Percentiles rank a stretch among this genome's conserved stretches.
phyloP scores from a whole-genome alignment of 2,329 filamentous ascomycete species.

The Hypocrella siamensis region DNA sequence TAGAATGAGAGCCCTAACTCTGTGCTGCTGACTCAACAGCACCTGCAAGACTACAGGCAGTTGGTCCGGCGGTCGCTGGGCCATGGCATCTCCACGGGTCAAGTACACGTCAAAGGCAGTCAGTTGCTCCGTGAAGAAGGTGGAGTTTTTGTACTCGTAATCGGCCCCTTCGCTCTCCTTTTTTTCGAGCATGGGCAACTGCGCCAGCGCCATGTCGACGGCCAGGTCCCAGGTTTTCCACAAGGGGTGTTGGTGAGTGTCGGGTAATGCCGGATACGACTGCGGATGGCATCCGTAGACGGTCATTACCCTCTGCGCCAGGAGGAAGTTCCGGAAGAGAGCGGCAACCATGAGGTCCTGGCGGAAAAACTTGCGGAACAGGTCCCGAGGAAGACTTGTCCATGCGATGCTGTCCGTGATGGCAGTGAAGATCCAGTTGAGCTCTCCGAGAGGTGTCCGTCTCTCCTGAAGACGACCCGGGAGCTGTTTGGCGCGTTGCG shows the following conservation, averaged over 20 bases:
- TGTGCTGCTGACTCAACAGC: slow-evolving; percentile 84
- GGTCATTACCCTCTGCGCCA: slow-evolving; percentile 90
- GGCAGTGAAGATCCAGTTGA: slow-evolving; percentile 99
- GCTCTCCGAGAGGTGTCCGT: slow-evolving; percentile 80
- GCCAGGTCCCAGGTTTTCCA: slow-evolving; percentile 98
- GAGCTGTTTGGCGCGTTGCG: slow-evolving; percentile 75
- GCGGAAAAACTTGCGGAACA: slow-evolving; percentile 93
- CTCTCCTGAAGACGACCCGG: slow-evolving; percentile 86
- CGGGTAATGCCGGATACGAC: slow-evolving; percentile 79
- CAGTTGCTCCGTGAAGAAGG: slow-evolving; percentile 92
- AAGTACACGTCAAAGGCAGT: slow-evolving; percentile 96
- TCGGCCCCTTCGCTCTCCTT: slow-evolving; percentile 56
- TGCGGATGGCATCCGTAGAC: slow-evolving; percentile 92
- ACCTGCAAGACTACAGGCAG: slow-evolving; percentile 93
- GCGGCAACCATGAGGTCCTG: slow-evolving; percentile 99
- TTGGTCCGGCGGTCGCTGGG: slow-evolving; percentile 82
- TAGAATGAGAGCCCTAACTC: slow-evolving; percentile 78
- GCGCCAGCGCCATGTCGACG: slow-evolving; percentile 84
- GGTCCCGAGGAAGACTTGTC: slow-evolving; percentile 77
- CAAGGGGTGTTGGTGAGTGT: slow-evolving; percentile 84
- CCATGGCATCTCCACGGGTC: slow-evolving; percentile 60
- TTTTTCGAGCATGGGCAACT: slow-evolving; percentile 72
- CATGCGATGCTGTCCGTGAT: slow-evolving; percentile 98
- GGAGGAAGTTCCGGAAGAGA: slow-evolving; percentile 85
- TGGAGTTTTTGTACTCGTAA: slow-evolving; percentile 91